Evolutionary conservation across 164 flowering plant species (phyloP), one percentile per base, ranked within the genome.

Genomic region (Aristolochia californica): DNA sequence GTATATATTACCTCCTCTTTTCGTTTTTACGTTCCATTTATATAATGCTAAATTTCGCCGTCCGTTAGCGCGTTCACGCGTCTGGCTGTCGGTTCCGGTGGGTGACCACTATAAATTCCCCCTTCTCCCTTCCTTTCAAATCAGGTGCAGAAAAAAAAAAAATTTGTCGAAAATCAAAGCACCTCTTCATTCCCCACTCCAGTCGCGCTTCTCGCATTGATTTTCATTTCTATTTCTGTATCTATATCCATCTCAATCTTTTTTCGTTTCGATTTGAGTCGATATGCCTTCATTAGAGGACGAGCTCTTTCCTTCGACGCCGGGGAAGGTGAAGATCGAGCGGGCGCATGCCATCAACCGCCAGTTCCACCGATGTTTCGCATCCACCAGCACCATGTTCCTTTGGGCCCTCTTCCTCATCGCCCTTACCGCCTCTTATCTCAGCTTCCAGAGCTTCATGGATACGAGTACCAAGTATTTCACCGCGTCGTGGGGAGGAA

Each of bases 271-370:
- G 22, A 16, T 14, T 57, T 28, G n/a, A n/a, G n/a, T n/a, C n/a
- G 52, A 44, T 38, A 68, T 61, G 58, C 60, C 67, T 11, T 62
- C 57, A 13, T 59, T 68, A 1, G 70, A 70, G 45, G 62, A 67
- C 4, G 77, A 75, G 45, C 48, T 62, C 55, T 60, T 67, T 27
- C 70, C 80, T 2, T 74, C 76, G 18, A 74, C 78, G n/a, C 74
- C 75, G 20, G 78, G 77, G 2, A 77, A 74, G 63, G 71, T 68
- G 58, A 77, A 77, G 64, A 51, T 69, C 60, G 78, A 74, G 17
- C 62, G 68, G 25, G 53, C 66, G 10, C 60, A 59, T 38, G 59
- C 68, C 48, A 25, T 60, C 56, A 60, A 67, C 56, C 71, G 70
- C 13, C 63, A 48, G 62, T 58, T 55, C 50, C 62, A 45, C 64